Evolutionary conservation across 768 basidiomycete species (phyloP), one percentile per base, ranked within the genome.

Genomic region (Leccinum olivaceopallidum): DNA sequence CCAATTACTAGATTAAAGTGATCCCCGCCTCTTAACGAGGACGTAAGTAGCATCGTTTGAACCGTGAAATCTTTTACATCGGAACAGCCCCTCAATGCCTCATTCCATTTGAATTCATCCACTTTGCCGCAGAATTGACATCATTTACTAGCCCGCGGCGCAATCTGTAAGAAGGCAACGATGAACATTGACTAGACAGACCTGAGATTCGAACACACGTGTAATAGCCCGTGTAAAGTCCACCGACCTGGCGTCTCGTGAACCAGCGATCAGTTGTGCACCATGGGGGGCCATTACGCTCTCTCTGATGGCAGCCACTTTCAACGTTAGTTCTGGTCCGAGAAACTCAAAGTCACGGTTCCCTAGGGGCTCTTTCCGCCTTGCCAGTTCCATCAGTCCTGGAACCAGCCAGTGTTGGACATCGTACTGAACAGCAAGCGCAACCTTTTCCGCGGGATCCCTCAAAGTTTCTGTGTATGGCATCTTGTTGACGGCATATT

Each of bases 361-460:
- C 34, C 65, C 60, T 24, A 71, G 49, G 1, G 70, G 63, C 37
- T 67, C 64, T 13, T 61, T 39, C 6, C 69, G 65, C 53, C 37
- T 28, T 3, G 65, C 67, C 7, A 69, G 47, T 51, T 67, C 63
- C 9, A 61, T 52, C 32, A 76, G 65, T 22, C 73, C 76, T 10
- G 65, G 58, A 24, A 75, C 42, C 6, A 77, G 64, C 77, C 80
- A 80, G 5, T 57, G 36, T 12, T 66, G 56, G 14, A 81, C 72
- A 18, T 73, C 67, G 51, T 72, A 72, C 39, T 69, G 60, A 12
- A 66, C 62, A 2, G 74, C 75, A 3, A 79, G 64, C 4, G 54
- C 55, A 36, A 79, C 65, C 55, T 71, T 74, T 37, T 73, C 67
- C 20, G 71, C 62, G 4, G 65, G n/a, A 26, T 39, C 7, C 58